Evolutionary conservation across 805 yeast genomes (phyloP), one percentile per base, ranked within the genome.

Genomic region (Wickerhamiella alocasiicola): DNA sequence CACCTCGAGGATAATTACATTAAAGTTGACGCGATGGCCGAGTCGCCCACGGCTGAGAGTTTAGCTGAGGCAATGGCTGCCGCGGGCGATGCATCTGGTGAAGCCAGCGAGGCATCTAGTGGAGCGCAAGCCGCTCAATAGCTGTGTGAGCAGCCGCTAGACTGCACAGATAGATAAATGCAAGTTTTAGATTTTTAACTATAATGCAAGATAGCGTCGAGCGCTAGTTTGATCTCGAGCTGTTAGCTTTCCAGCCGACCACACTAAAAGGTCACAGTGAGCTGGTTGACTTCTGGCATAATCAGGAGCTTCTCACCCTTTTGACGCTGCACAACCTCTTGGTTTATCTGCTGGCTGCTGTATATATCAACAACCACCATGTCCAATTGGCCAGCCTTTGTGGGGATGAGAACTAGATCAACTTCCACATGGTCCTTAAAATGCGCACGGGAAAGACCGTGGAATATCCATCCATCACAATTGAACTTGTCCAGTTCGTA

Each of bases 401-500:
- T 56, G 1, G 97, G 96, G 12, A 83, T 68, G 46, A 87, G 57
- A 3, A 69, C 61, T 13, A 85, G 44, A 13, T 66, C 56, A 2
- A 59, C 47, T 6, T 48, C 50, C 3, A 52, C 29, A 13, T 32
- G 20, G 2, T 68, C 57, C 2, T 62, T 54, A 46, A 84, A 71
- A 9, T 63, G 55, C 33, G 74, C 72, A 43, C 65, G 66, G 44
- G 74, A 74, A 46, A 71, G 66, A 0, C 97, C 97, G 5, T 83
- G 74, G 4, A 85, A 62, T 2, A 84, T 55, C 97, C 97, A 88
- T 39, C 67, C 70, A 18, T 84, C 95, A 15, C 39, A 36, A 21
- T 65, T 65, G 21, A 67, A 71, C 20, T 70, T 67, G 13, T 60
- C 56, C 1, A 81, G 52, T 13, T 69, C 71, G 28, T 74, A 61